Base-by-base conservation (phyloP, 2,329 filamentous ascomycete species). In the Microascus cirrosus region DNA sequence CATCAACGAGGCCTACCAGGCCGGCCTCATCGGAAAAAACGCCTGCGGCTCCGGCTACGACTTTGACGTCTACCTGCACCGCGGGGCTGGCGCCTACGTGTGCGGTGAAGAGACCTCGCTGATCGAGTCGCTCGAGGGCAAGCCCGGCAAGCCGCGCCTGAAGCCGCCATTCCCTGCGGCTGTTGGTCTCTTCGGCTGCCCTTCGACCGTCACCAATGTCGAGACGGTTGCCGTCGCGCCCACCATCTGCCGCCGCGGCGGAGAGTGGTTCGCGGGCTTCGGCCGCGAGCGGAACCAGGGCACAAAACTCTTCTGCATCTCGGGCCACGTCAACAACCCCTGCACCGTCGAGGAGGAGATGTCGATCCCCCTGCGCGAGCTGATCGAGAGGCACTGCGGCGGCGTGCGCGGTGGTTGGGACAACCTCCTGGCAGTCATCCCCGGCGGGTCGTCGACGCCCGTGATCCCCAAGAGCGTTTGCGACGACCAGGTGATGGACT, bases 261-360 rank as follows among this genome's bases (percentile, higher is more conserved):
- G 85, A 62, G 86, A 72, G 75, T 99, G 94, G 94, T 99, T 99
- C 71, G 90, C 89, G 63, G 77, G 83, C 56, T 97, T 99, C 69
- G 94, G 94, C 57, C 91, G 94, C 65, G 93, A 97, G 78, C 87
- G 94, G 64, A 99, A 99, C 77, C 83, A 90, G 66, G 94, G 94
- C 67, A 99, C 94, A 63, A 99, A 99, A 81, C 87, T 99, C 50
- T 99, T 88, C 80, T 96, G 92, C 74, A 97, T 99, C 71, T 97
- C 93, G 58, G 94, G 94, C 32, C 90, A 97, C 73, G 94, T 99
- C 77, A 99, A 99, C 82, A 95, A 97, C 79, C 94, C 94, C 58
- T 90, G 84, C 73, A 97, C 94, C 1, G 94, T 99, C 61, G 94
- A 99, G 74, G 94, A 99, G 77, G 94, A 99, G 77, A 99, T 99